A percentile compares a stretch with the other conserved stretches of the same genome.
Conservation (phyloP, 2,329 filamentous ascomycete species). For the Dothistroma septosporum region DNA sequence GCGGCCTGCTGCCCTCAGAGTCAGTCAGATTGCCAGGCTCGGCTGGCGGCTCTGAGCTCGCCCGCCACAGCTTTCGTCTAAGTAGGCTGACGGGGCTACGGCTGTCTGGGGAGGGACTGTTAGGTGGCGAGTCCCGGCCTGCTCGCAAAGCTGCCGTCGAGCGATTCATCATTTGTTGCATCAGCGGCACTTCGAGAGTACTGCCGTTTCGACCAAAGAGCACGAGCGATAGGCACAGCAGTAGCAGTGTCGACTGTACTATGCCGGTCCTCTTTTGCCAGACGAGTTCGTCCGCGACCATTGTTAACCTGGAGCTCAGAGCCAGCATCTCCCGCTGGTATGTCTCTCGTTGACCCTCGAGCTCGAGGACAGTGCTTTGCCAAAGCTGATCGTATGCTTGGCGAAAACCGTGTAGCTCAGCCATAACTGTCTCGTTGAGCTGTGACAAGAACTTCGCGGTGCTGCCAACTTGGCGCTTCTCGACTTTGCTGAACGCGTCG, state of each 20-base stretch:
- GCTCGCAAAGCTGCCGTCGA: slow-evolving; percentile 31
- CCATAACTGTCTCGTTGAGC: slow-evolving; percentile 81
- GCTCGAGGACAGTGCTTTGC: slow-evolving; percentile 89
- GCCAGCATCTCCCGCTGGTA: slow-evolving; percentile 79
- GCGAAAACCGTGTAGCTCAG: slow-evolving; percentile 71
- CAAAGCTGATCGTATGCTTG: slow-evolving; percentile 93
- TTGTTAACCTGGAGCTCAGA: slow-evolving; percentile 71
- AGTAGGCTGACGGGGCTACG: slow-evolving; percentile 30
- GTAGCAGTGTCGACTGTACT: slow-evolving; percentile 78
- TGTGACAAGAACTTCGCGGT: slow-evolving; percentile 75
- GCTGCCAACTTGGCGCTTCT: slow-evolving; percentile 81
- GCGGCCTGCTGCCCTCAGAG: slow-evolving; percentile 11
- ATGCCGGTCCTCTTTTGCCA: slow-evolving; percentile 88
- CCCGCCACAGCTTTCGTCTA: slow-evolving; percentile 35
- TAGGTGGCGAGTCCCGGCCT: slow-evolving; percentile 35
- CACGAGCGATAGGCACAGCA: slow-evolving; percentile 81
- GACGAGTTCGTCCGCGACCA: slow-evolving; percentile 87
- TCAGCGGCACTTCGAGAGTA: slow-evolving; percentile 42
- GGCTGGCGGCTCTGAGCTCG: slow-evolving; percentile 24
- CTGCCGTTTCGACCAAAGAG: slow-evolving; percentile 58
- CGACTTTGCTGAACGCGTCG: slow-evolving; percentile 79
- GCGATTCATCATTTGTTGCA: slow-evolving; percentile 42
- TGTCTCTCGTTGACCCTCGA: slow-evolving; percentile 82
- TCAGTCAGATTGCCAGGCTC: slow-evolving; percentile 10
- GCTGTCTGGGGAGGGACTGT: slow-evolving; percentile 34